Conservation (phyloP, 352 stramenopile genomes). For the Globisporangium mamillatum region DNA sequence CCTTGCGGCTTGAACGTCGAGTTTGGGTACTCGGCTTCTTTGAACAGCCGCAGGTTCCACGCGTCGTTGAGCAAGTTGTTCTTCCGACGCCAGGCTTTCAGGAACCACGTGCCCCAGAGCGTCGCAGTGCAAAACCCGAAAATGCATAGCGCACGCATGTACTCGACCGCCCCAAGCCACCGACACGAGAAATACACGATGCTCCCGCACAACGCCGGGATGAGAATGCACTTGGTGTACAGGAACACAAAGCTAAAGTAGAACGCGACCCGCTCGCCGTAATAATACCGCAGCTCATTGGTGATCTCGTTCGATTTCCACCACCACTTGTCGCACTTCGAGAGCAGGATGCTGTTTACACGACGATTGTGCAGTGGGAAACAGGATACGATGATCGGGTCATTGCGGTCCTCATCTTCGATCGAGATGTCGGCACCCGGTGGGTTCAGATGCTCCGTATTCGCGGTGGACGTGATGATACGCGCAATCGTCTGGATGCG, state of each 20-base stretch:
- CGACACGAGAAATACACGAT: conserved; percentile 67
- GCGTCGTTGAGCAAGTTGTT: conserved; percentile 80
- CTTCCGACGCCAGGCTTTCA: conserved; percentile 75
- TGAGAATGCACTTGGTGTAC: conserved; percentile 77
- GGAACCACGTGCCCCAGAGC: conserved; percentile 73
- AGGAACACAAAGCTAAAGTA: conserved; percentile 86
- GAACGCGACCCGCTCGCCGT: conserved; percentile 81
- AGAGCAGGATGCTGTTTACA: conserved; percentile 63
- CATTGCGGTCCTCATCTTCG: conserved; percentile 71
- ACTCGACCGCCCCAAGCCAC: conserved; percentile 66
- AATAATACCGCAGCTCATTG: conserved; percentile 82
- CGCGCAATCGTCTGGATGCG: conserved; percentile 82
- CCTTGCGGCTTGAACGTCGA: conserved; percentile 71
- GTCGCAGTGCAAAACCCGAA: conserved; percentile 77
- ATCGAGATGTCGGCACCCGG: conserved; percentile 74
- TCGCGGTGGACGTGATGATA: conserved; percentile 80
- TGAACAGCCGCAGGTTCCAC: conserved; percentile 84
- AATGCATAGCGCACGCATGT: conserved; percentile 78
- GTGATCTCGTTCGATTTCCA: conserved; percentile 80
- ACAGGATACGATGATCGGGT: conserved; percentile 71
- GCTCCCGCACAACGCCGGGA: conserved; percentile 56
- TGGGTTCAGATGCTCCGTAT: conserved; percentile 72
- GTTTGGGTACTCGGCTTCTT: conserved; percentile 85
- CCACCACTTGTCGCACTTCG: conserved; percentile 74
- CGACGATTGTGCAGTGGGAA: conserved; percentile 85